Percentiles rank a stretch among this genome's conserved stretches.
Evolutionary conservation across 1,139 yeast species (phyloP).

Genomic region (Suhomyces chickasaworum): DNA sequence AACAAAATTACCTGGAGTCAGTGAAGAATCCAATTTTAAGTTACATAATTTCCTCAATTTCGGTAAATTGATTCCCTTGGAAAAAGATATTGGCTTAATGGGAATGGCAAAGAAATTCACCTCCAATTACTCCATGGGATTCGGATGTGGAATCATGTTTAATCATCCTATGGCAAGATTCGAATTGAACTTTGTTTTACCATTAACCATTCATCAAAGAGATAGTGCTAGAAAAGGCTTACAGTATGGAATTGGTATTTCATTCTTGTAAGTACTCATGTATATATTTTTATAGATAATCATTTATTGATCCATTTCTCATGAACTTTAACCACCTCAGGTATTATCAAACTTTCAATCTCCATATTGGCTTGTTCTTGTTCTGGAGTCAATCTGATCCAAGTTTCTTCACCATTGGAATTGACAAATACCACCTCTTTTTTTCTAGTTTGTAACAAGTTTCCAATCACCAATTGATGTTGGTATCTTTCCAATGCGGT

Average conservation of each 20-base stretch:
- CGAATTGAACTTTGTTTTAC: constrained; percentile 84
- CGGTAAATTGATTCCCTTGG: constrained; percentile 61
- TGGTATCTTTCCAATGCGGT: constrained; percentile 81
- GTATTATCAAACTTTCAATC: constrained; percentile 77
- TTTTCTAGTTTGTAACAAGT: constrained; percentile 85
- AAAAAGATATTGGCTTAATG: not conserved
- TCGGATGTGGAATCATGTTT: constrained; percentile 77
- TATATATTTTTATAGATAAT: constrained; percentile 1
- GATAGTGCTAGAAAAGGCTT: constrained; percentile 82
- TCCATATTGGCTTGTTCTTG: constrained; percentile 47
- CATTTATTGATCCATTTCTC: constrained; percentile 51
- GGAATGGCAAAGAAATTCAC: constrained; percentile 25
- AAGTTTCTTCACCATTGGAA: constrained; percentile 41
- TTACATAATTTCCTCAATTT: constrained; percentile 71
- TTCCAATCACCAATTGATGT: constrained; percentile 95
- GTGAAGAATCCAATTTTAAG: constrained; percentile 62
- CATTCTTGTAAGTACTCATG: constrained; percentile 56
- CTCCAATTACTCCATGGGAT: constrained; percentile 50
- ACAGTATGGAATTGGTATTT: constrained; percentile 90
- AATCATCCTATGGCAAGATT: constrained; percentile 89
- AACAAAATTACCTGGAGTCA: constrained; percentile 61
- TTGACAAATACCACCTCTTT: constrained; percentile 85
- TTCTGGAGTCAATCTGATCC: constrained; percentile 54
- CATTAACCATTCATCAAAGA: constrained; percentile 61
- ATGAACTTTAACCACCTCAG: constrained; percentile 68